A percentile compares a stretch with the other conserved stretches of the same genome.
Evolutionary conservation across 352 stramenopile species (phyloP).

Genomic region (Peronospora destructor): DNA sequence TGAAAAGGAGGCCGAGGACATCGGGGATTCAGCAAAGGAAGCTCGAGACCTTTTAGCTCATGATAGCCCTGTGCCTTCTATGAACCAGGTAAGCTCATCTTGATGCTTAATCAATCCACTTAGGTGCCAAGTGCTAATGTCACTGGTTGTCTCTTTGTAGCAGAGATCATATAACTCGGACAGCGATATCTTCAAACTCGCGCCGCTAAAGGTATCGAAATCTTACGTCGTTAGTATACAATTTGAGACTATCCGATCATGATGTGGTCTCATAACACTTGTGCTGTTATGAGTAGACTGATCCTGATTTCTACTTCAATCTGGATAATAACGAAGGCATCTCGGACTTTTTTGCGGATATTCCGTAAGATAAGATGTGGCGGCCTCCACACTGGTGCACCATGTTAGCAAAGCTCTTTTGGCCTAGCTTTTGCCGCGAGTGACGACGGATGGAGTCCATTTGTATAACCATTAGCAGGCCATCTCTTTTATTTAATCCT

Average conservation of each 20-base stretch:
- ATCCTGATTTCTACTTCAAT: conserved; percentile 87
- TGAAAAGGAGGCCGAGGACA: conserved; percentile 32
- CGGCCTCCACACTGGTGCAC: conserved; percentile 5
- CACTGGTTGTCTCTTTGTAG: conserved; percentile 11
- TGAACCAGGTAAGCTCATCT: conserved; percentile 46
- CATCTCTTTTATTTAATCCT: conserved; percentile 36
- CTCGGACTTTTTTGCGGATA: conserved; percentile 83
- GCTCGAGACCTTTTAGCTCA: conserved; percentile 16
- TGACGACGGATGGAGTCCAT: conserved; percentile 5
- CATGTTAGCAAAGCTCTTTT: conserved; percentile 11
- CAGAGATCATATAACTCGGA: conserved; percentile 82
- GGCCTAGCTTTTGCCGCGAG: conserved; percentile 2
- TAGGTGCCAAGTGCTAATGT: conserved; percentile 1
- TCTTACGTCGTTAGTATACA: background rate
- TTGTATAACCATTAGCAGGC: conserved; percentile 13
- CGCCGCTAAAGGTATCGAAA: conserved; percentile 65
- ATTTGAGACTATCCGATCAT: background rate
- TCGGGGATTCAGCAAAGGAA: conserved; percentile 14
- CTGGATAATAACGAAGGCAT: conserved; percentile 82
- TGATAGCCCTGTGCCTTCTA: conserved; percentile 32
- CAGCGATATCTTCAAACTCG: conserved; percentile 77
- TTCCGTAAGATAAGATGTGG: conserved; percentile 32
- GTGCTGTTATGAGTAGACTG: conserved; percentile 36
- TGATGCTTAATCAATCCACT: background rate
- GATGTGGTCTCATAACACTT: conserved; percentile 9